Evolutionary conservation across 2,329 filamentous ascomycete genomes (phyloP).

Genomic region (Cladorrhinum sp.): DNA sequence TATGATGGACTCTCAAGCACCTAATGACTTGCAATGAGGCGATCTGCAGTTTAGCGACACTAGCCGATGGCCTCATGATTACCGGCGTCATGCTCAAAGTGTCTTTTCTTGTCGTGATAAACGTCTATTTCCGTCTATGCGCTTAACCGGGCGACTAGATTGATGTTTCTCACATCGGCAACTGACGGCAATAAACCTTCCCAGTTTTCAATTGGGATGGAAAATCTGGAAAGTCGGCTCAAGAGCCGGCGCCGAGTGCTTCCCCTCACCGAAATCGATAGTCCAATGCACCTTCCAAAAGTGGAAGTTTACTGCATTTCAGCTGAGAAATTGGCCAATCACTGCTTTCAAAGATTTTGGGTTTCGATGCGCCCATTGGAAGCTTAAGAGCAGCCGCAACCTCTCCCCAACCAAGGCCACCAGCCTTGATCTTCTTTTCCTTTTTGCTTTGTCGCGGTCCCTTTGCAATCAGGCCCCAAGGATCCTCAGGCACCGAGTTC

Average conservation of each 20-base stretch:
- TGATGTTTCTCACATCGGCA: neutral
- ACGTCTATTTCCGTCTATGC: no score
- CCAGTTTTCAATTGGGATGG: neutral
- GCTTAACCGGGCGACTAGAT: no score
- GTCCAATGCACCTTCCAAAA: neutral
- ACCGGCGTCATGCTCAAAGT: no score
- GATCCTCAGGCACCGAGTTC: neutral
- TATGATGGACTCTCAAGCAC: neutral
- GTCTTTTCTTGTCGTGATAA: no score
- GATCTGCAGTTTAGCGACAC: no score
- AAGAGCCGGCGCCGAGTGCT: neutral
- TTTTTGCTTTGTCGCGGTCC: neutral
- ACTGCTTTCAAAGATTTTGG: no score
- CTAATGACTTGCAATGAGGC: no score
- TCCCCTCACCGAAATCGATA: neutral
- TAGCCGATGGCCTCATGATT: no score
- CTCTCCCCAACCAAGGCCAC: neutral
- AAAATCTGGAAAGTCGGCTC: neutral
- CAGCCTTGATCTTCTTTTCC: neutral
- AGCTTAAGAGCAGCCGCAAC: neutral
- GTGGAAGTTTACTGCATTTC: neutral
- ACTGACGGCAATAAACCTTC: neutral
- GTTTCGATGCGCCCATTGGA: neutral
- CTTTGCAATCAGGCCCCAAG: neutral
- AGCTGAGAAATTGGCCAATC: neutral